A percentile compares a stretch with the other conserved stretches of the same genome.
Evolutionary conservation across 2,329 filamentous ascomycete genomes (phyloP).

Genomic region (Pyrenophora seminiperda): DNA sequence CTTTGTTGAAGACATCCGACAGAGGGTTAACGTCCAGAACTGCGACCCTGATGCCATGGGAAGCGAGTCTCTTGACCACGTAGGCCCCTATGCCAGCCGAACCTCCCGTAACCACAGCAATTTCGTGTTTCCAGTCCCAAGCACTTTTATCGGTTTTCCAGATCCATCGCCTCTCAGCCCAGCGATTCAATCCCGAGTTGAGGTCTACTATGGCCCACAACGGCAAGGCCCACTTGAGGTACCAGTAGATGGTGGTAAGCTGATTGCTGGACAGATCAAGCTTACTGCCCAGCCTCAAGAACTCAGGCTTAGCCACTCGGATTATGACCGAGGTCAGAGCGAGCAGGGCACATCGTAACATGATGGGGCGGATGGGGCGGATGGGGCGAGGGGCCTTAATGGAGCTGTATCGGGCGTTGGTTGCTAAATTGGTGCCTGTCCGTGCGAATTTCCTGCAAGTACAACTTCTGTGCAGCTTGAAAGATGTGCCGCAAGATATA

Average conservation of each 20-base stretch:
- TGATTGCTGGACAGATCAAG: conserved; percentile 33
- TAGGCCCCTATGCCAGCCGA: conserved; percentile 44
- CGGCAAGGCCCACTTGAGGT: conserved; percentile 36
- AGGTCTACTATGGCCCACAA: conserved; percentile 30
- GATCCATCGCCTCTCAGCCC: conserved; percentile 49
- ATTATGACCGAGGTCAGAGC: conserved; percentile 25
- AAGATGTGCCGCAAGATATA: neutral
- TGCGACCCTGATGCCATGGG: conserved; percentile 42
- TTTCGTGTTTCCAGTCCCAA: conserved; percentile 42
- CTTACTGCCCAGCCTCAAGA: conserved; percentile 22
- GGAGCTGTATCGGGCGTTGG: conserved; percentile 1
- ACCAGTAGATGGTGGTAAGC: conserved; percentile 27
- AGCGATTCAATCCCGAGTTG: conserved; percentile 37
- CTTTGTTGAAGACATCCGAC: conserved; percentile 32
- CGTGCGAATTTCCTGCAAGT: no score
- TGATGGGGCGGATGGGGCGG: conserved; percentile 15
- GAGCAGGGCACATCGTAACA: conserved; percentile 30
- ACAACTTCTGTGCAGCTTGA: neutral
- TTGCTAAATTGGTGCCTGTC: no score
- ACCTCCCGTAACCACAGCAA: conserved; percentile 47
- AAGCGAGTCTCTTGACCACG: conserved; percentile 39
- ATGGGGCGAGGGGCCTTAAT: conserved; percentile 6
- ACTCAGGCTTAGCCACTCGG: conserved; percentile 25
- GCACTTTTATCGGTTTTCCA: conserved; percentile 35
- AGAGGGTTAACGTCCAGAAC: conserved; percentile 44